These are phyloP conservation scores for Lichenothelia convexa DNA, from an alignment of 495 filamentous ascomycete species.

Conservation along the genomic window DNA sequence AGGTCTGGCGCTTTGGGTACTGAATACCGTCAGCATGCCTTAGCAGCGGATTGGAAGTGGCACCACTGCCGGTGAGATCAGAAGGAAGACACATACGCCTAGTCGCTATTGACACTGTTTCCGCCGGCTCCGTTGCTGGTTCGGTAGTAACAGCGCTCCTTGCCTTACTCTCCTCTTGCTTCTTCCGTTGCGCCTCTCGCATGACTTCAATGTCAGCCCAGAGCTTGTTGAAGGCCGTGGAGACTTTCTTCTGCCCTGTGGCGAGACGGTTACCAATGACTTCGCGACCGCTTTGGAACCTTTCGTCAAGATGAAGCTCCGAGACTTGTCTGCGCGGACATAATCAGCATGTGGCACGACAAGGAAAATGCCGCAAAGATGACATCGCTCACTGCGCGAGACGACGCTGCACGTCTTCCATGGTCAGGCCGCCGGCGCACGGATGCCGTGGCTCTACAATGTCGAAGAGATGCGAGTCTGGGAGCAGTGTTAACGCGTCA, in stretches of 20 bases:
- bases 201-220: slow-evolving; percentile 79
- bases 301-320: slow-evolving; percentile 76
- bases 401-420: slow-evolving; percentile 85
- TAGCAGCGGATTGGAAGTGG: background rate
- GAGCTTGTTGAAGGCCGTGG: slow-evolving; percentile 62
- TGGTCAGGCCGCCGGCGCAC: slow-evolving; percentile 80
- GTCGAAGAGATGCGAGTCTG: slow-evolving; percentile 75
- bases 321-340: slow-evolving; percentile 30
- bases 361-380: too few species aligned
- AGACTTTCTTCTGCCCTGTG: slow-evolving; percentile 71
- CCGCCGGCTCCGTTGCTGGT: too few species aligned
- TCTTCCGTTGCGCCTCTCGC: slow-evolving; percentile 61
- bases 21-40: slow-evolving; percentile 10
- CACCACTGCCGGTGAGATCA: too few species aligned
- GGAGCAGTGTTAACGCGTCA: slow-evolving; percentile 5
- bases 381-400: slow-evolving; percentile 76
- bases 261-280: slow-evolving; percentile 59
- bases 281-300: slow-evolving; percentile 58
- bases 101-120: too few species aligned
- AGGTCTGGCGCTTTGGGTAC: slow-evolving; percentile 33
- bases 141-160: slow-evolving; percentile 2
- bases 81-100: too few species aligned
- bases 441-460: slow-evolving; percentile 87
- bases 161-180: slow-evolving; percentile 24
- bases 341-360: too few species aligned